phyloP scores from a whole-genome alignment of 768 basidiomycete species.

The Melanogaster broomeanus region DNA sequence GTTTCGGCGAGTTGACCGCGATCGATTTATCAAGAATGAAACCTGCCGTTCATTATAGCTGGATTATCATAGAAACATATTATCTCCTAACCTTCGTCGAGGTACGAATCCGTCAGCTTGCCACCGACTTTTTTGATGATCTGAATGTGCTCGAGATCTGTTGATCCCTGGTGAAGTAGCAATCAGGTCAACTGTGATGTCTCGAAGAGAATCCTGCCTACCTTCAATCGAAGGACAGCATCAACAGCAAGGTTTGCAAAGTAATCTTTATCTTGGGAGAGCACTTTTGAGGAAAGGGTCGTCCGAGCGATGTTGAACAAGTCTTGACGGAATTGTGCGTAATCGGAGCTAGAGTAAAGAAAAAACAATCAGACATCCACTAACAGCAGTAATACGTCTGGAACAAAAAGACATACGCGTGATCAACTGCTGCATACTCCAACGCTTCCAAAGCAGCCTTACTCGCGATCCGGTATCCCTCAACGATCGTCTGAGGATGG shows the following conservation, averaged over 20 bases:
- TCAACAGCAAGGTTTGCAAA: conserved; percentile 98
- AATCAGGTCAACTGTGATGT: conserved; percentile 1
- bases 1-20: conserved; percentile 91
- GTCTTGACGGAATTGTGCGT: conserved; percentile 78
- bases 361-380: background rate
- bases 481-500: conserved; percentile 97
- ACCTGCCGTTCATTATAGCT: conserved; percentile 44
- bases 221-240: conserved; percentile 91
- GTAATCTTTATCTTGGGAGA: conserved; percentile 96
- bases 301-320: conserved; percentile 96
- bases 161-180: conserved; percentile 72
- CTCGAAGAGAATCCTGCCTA: conserved; percentile 21
- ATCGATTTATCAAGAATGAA: conserved; percentile 98
- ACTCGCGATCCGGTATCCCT: conserved; percentile 94
- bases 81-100: conserved; percentile 77
- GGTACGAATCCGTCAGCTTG: conserved; percentile 96
- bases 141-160: conserved; percentile 96
- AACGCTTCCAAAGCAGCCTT: conserved; percentile 81
- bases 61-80: background rate
- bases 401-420: conserved; percentile 59
- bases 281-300: conserved; percentile 93
- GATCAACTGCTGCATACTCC: conserved; percentile 79
- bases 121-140: conserved; percentile 99
- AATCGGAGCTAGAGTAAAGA: conserved; percentile 56
- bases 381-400: background rate